Evolutionary conservation across 1,139 yeast genomes (phyloP), one percentile per base, ranked within the genome.

Genomic region (Kluyveromyces sp.): DNA sequence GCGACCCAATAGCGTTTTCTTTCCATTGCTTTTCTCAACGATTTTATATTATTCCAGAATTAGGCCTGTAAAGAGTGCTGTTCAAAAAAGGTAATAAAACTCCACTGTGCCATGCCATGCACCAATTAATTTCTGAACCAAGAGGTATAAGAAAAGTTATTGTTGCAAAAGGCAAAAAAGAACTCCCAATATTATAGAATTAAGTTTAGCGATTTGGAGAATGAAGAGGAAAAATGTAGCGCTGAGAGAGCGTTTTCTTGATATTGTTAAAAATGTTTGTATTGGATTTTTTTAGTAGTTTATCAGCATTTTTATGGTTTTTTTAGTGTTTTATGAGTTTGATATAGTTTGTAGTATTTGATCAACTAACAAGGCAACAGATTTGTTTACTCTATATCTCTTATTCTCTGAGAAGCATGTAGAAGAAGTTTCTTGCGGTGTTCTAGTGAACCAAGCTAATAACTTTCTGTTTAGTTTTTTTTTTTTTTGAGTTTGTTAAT

Each of bases 221-320:
- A 29, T 26, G 34, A 35, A 27, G 27, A 15, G 29, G 36, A 37
- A 28, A 30, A 37, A n/a, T 25, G 30, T n/a, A 37, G 31, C 30
- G 29, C 27, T 7, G 7, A 26, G 15, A 27, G 28, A 25, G n/a
- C 25, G 26, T 34, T 35, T 5, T 26, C 32, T 8, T 7, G 7
- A 30, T 8, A 8, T 30, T 30, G 34, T 33, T 33, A 33, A 21
- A 4, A 4, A 7, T 33, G 15, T 7, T 7, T 33, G 27, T 41
- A 27, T 34, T 27, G 25, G 30, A 29, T 42, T 41, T 43, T 43
- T 33, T 15, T 7, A 31, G 27, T 21, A 26, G 37, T 43, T 32
- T 43, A 36, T 43, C 39, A 43, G 31, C 36, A 37, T 43, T 43
- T 43, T 34, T 26, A 29, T 30, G 21, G 5, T 37, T 36, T 37